These are phyloP conservation scores for Taiozyma sp. DNA, from an alignment of 1,139 yeast species.

Conservation along the genomic window DNA sequence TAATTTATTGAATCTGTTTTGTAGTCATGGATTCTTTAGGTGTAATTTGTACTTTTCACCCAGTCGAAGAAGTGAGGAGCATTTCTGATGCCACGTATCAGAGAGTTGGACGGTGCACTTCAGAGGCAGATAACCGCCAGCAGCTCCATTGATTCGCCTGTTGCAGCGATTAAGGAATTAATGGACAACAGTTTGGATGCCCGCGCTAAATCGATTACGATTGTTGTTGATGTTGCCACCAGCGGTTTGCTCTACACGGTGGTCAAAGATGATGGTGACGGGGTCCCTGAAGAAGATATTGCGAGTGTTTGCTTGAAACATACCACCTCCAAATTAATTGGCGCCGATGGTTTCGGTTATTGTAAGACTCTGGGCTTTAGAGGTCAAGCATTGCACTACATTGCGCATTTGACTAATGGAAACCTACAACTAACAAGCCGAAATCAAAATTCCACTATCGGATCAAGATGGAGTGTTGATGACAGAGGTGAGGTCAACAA, in stretches of 20 bases:
- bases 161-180: constrained; percentile 54
- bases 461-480: constrained; percentile 33
- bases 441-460: constrained; percentile 24
- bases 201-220: constrained; percentile 42
- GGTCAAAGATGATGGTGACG: constrained; percentile 67
- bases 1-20: no score
- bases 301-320: constrained; percentile 45
- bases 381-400: constrained; percentile 65
- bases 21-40: not conserved
- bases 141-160: constrained; percentile 28
- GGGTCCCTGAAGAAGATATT: constrained; percentile 47
- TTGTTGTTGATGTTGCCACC: constrained; percentile 52
- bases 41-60: not conserved
- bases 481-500: constrained; percentile 26
- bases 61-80: not conserved
- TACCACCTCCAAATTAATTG: constrained; percentile 56
- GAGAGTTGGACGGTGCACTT: not conserved
- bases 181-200: constrained; percentile 73
- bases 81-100: not conserved
- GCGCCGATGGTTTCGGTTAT: constrained; percentile 36
- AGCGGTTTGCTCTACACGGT: constrained; percentile 50
- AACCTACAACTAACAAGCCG: constrained; percentile 28
- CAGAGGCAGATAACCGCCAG: constrained; percentile 11
- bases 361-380: constrained; percentile 57
- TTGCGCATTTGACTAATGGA: constrained; percentile 41